Evolutionary conservation across 1,284 basidiomycete species (phyloP).

Genomic region (Irpex sp.): DNA sequence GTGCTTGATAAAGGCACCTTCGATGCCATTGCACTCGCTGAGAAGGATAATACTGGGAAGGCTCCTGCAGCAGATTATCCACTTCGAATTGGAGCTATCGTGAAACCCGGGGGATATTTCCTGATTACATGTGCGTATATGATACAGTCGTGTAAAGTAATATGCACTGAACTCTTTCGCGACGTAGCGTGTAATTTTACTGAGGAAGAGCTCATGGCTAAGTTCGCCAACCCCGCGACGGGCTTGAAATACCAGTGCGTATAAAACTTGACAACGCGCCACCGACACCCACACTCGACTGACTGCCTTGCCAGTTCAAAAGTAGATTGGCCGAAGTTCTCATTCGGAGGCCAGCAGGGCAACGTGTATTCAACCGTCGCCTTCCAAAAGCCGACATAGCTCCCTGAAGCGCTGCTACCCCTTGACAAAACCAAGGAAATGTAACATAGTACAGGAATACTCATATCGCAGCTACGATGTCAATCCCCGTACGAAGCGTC

Average conservation of each 20-base stretch:
- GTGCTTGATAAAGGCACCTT: conserved; percentile 80
- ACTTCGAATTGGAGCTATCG: conserved; percentile 46
- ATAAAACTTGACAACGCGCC: no score
- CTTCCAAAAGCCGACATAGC: conserved; percentile 45
- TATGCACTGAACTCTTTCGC: not conserved
- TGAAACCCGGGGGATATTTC: conserved; percentile 68
- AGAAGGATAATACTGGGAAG: conserved; percentile 49
- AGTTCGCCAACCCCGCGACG: conserved; percentile 47
- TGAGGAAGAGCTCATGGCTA: conserved; percentile 65
- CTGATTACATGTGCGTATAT: conserved; percentile 71
- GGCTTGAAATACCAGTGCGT: conserved; percentile 61
- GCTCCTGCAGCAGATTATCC: conserved; percentile 63
- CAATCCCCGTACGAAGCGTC: conserved; percentile 56
- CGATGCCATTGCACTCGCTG: conserved; percentile 81
- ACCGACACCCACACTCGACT: no score
- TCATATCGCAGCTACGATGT: conserved; percentile 39
- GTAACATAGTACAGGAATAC: not conserved
- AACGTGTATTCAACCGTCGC: conserved; percentile 70
- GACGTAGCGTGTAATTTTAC: conserved; percentile 87
- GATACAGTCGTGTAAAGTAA: not conserved
- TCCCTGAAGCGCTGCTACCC: not conserved
- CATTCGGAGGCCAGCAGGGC: conserved; percentile 73
- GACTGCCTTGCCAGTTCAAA: conserved; percentile 45
- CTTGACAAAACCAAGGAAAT: not conserved
- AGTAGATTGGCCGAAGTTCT: conserved; percentile 65